These are phyloP conservation scores for Gonium pectorale DNA, from an alignment of 139 green algal genomes.

Conservation along the genomic window DNA sequence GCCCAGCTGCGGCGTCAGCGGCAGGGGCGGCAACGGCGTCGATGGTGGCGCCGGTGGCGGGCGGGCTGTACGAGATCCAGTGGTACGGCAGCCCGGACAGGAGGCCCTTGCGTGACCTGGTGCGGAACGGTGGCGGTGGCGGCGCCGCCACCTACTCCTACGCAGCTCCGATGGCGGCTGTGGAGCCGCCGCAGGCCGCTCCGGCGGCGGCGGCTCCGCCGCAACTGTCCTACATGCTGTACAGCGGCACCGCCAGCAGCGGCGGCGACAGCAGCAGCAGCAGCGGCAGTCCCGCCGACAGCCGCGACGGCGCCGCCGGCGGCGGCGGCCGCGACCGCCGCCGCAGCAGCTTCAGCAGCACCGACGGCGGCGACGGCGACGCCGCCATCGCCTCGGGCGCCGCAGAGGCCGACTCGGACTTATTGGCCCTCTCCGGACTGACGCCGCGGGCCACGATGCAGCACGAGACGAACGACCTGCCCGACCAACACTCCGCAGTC, in stretches of 20 bases:
- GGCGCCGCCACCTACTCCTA: too few relatives aligned
- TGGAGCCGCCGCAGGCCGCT: too few relatives aligned
- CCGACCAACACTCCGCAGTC: slow-evolving; percentile 7
- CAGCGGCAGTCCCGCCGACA: neutral
- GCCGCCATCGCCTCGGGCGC: neutral
- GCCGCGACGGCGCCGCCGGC: neutral
- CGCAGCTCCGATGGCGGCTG: too few relatives aligned
- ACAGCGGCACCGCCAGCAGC: neutral
- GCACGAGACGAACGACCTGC: slow-evolving; percentile 30
- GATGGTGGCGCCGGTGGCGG: neutral
- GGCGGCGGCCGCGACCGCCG: neutral
- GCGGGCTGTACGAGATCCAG: slow-evolving; percentile 7
- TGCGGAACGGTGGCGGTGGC: too few relatives aligned
- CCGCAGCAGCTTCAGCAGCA: neutral
- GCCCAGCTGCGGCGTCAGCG: too few relatives aligned
- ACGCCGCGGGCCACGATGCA: slow-evolving; percentile 2
- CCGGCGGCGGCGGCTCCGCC: too few relatives aligned
- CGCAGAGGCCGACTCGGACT: neutral
- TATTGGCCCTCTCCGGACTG: neutral
- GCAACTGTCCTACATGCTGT: too few relatives aligned
- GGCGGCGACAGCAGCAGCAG: slow-evolving; percentile 4
- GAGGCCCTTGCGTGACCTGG: too few relatives aligned
- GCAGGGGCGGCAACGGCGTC: neutral
- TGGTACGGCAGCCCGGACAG: slow-evolving; percentile 10
- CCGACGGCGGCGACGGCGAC: neutral